Percentiles rank a stretch among this genome's conserved stretches.
Evolutionary conservation across 2,329 filamentous ascomycete species (phyloP).

Genomic region (Coniosporium tulheliwenetii): DNA sequence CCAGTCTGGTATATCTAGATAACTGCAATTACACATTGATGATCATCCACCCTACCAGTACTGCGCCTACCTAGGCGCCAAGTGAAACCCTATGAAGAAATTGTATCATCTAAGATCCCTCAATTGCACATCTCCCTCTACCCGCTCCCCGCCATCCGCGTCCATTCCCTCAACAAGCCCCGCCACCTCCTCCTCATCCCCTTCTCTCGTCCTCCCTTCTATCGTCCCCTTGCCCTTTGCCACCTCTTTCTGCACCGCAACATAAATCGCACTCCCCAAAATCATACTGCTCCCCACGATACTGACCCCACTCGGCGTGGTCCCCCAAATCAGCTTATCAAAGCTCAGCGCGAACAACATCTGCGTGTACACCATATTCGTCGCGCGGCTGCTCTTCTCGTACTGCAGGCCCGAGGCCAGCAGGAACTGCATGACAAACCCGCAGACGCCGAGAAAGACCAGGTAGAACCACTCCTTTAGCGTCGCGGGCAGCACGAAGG

Average conservation of each 20-base stretch:
- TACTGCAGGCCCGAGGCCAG: slow-evolving; percentile 61
- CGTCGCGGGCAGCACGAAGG: slow-evolving; percentile 39
- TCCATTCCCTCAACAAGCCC: slow-evolving; percentile 12
- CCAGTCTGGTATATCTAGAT: too few relatives aligned
- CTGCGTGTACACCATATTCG: slow-evolving; percentile 53
- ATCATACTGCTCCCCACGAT: slow-evolving; percentile 48
- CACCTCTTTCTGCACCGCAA: slow-evolving; percentile 38
- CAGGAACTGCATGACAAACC: slow-evolving; percentile 78
- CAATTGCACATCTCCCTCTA: slow-evolving; percentile 5
- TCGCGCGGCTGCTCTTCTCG: slow-evolving; percentile 48
- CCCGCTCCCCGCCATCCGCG: slow-evolving; percentile 4
- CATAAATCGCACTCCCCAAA: slow-evolving; percentile 48
- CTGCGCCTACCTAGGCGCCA: too few relatives aligned
- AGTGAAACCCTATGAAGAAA: not conserved
- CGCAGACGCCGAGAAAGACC: slow-evolving; percentile 51
- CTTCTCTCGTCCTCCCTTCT: slow-evolving; percentile 4
- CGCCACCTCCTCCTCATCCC: slow-evolving; percentile 15
- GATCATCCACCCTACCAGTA: too few relatives aligned
- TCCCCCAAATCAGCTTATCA: slow-evolving; percentile 48
- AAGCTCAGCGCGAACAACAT: slow-evolving; percentile 53
- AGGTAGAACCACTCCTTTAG: slow-evolving; percentile 51
- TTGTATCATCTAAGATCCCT: slow-evolving; percentile 3
- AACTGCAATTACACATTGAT: too few relatives aligned
- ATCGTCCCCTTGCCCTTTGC: slow-evolving; percentile 5
- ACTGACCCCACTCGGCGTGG: slow-evolving; percentile 39